Conservation (phyloP, 306 rosid genomes). For the Mucuna pruriens region DNA sequence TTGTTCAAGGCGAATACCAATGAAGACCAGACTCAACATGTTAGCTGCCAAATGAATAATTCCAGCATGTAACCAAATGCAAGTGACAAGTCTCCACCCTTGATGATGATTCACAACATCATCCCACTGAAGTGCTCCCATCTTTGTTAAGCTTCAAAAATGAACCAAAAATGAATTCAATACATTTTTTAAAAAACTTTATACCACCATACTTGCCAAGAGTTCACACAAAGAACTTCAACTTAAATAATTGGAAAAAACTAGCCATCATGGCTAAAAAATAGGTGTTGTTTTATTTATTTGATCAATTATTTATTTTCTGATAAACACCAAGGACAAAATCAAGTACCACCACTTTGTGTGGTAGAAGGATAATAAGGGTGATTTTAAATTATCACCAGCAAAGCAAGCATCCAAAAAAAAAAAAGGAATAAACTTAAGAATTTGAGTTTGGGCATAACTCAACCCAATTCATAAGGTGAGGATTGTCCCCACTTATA, state of each 20-base stretch:
- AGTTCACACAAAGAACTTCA: constrained; percentile 5
- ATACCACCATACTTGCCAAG: neutral
- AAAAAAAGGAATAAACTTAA: no score
- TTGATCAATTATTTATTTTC: neutral
- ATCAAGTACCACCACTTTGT: neutral
- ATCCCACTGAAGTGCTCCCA: constrained; percentile 75
- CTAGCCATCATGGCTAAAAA: neutral
- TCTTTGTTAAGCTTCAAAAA: constrained; percentile 66
- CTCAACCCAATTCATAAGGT: no score
- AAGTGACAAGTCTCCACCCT: constrained; percentile 87
- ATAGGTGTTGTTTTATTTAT: neutral
- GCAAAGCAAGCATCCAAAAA: neutral
- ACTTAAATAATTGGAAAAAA: neutral
- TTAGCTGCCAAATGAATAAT: constrained; percentile 73
- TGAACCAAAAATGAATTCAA: neutral
- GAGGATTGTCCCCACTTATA: no score
- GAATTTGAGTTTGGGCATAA: no score
- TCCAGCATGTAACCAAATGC: constrained; percentile 96
- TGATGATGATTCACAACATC: constrained; percentile 68
- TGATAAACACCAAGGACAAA: neutral
- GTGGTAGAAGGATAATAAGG: neutral
- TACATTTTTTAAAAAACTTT: neutral
- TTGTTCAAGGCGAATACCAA: constrained; percentile 89
- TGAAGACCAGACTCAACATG: constrained; percentile 79
- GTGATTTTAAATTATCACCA: neutral